Evolutionary conservation across 345 rosid genomes (phyloP).

Genomic region (Populus davidiana): DNA sequence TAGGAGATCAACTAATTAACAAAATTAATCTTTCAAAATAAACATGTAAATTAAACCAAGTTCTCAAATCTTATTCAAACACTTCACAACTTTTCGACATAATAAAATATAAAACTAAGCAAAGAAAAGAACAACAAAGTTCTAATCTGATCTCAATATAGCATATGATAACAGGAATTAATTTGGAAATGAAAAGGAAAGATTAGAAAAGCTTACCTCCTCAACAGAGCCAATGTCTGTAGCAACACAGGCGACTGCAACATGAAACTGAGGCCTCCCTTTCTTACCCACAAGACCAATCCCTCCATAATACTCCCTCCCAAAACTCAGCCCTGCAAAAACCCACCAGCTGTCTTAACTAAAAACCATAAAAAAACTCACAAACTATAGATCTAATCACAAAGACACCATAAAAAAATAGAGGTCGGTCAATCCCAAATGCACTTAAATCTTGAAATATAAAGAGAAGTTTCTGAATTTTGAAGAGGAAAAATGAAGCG

Average conservation of each 20-base stretch:
- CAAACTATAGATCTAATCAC: neutral
- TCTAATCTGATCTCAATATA: neutral
- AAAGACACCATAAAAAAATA: neutral
- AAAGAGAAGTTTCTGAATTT: neutral
- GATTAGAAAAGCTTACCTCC: slow-evolving; percentile 42
- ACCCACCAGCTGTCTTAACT: neutral
- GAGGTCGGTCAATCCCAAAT: slow-evolving; percentile 15
- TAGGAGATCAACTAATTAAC: neutral
- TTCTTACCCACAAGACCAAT: slow-evolving; percentile 48
- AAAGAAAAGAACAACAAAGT: neutral
- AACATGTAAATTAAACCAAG: neutral
- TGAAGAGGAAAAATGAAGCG: neutral
- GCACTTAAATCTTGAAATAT: neutral
- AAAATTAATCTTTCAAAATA: neutral
- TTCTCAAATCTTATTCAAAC: neutral
- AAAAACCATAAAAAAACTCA: neutral
- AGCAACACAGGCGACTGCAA: slow-evolving; percentile 67
- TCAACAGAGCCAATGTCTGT: slow-evolving; percentile 65
- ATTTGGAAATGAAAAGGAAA: neutral
- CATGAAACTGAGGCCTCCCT: slow-evolving; percentile 48
- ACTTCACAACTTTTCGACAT: neutral
- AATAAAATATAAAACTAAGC: neutral
- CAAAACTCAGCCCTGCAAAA: slow-evolving; percentile 48
- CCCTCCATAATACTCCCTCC: slow-evolving; percentile 44
- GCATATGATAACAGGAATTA: neutral